Conservation (phyloP, 225 moss, liverwort and hornwort species). For the Pleurozium schreberi region DNA sequence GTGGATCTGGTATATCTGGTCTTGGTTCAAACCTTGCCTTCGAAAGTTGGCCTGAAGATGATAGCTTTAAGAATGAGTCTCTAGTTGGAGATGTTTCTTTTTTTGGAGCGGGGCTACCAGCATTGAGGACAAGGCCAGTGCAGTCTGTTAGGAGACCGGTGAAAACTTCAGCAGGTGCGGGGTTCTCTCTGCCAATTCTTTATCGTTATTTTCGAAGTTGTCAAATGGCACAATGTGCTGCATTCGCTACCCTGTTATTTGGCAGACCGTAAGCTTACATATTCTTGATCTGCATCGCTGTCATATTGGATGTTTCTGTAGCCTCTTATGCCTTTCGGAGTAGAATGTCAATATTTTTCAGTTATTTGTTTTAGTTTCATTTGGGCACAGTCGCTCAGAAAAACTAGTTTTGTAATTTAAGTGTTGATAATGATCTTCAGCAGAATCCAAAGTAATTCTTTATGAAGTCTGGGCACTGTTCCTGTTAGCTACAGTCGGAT, state of each 20-base stretch:
- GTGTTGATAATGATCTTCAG: not conserved
- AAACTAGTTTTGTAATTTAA: not conserved
- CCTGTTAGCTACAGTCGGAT: not conserved
- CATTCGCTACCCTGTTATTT: not conserved
- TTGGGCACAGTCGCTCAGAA: not conserved
- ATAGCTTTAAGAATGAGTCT: slow-evolving; percentile 15
- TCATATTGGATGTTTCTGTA: not conserved
- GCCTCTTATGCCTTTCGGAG: not conserved
- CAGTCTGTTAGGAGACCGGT: slow-evolving; percentile 8
- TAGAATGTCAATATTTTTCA: not conserved
- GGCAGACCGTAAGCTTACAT: not conserved
- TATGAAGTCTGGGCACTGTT: not conserved
- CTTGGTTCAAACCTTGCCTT: slow-evolving; percentile 24
- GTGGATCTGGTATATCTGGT: slow-evolving; percentile 41
- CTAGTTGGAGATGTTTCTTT: slow-evolving; percentile 38
- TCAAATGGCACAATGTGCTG: not conserved
- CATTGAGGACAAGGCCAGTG: slow-evolving; percentile 16
- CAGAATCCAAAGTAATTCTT: not conserved
- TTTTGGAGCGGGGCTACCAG: slow-evolving; percentile 25
- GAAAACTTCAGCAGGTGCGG: slow-evolving; percentile 24
- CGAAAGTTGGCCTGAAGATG: slow-evolving; percentile 32
- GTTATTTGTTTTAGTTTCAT: not conserved
- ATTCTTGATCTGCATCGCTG: not conserved
- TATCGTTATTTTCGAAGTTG: not conserved
- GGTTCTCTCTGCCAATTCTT: not conserved